These are phyloP conservation scores for Crithidia brevicula DNA, from an alignment of 208 protist genomes.

Conservation along the genomic window DNA sequence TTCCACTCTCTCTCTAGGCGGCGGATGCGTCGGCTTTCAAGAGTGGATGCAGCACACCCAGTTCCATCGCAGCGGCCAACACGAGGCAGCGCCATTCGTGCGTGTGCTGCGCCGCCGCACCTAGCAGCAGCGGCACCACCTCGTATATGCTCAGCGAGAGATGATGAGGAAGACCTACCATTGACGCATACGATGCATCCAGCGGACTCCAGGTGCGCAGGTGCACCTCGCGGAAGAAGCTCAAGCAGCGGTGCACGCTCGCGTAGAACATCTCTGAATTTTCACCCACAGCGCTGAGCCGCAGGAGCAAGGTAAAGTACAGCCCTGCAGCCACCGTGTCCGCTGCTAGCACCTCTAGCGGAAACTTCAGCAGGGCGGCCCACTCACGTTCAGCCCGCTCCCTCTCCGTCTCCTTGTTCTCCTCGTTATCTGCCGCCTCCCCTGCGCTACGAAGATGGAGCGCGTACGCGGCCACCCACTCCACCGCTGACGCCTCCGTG, in stretches of 20 bases:
- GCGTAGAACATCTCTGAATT: conserved; percentile 33
- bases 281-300: conserved; percentile 12
- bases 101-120: conserved; percentile 25
- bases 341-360: conserved; percentile 20
- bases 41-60: conserved; percentile 73
- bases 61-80: conserved; percentile 42
- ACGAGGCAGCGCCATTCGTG: conserved; percentile 54
- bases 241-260: conserved; percentile 39
- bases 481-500: conserved; percentile 19
- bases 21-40: conserved; percentile 14
- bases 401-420: not conserved
- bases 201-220: conserved; percentile 65
- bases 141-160: conserved; percentile 51
- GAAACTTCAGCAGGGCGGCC: conserved; percentile 14
- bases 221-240: conserved; percentile 53
- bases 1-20: not conserved
- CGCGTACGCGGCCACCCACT: conserved; percentile 27
- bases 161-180: conserved; percentile 68
- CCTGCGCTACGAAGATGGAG: not conserved
- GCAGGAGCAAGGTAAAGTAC: conserved; percentile 25
- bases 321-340: conserved; percentile 22
- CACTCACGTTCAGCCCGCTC: not conserved
- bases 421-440: not conserved
- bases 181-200: conserved; percentile 49
- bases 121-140: conserved; percentile 56